Evolutionary conservation across 139 green algal genomes (phyloP).

Genomic region (Tetradesmus lagerheimii): DNA sequence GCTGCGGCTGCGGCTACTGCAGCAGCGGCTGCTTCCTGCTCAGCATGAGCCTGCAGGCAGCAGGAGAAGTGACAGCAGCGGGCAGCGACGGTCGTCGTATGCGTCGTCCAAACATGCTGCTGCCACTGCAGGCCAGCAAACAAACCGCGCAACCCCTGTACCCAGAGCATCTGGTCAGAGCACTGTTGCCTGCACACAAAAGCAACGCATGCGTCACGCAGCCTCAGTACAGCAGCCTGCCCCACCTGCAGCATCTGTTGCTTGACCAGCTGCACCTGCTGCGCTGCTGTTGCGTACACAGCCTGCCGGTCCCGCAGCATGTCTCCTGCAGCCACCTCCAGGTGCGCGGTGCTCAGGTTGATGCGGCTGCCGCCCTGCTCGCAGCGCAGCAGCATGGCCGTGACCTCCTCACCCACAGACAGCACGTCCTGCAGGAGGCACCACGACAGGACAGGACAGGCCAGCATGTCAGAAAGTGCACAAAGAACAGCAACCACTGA

Average conservation of each 20-base stretch:
- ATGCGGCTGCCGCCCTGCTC: not conserved
- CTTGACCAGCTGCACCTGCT: not conserved
- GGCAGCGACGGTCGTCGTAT: not conserved
- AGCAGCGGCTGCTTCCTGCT: not conserved
- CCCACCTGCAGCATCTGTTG: not conserved
- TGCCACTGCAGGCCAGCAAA: not conserved
- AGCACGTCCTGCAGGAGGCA: not conserved
- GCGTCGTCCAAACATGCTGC: not conserved
- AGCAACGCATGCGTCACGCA: not conserved
- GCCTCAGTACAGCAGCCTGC: not conserved
- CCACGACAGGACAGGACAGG: not conserved
- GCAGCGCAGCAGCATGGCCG: not conserved
- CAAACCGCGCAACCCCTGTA: too few species aligned
- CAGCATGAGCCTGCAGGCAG: not conserved
- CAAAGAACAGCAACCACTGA: too few species aligned
- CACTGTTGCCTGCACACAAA: too few species aligned
- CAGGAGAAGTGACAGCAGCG: not conserved
- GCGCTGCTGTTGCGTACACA: not conserved
- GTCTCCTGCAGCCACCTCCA: constrained; percentile 9
- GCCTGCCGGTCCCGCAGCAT: constrained; percentile 12
- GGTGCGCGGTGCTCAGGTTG: constrained; percentile 1
- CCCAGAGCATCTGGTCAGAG: too few species aligned
- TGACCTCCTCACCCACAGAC: not conserved
- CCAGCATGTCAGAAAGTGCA: not conserved
- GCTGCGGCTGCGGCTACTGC: not conserved